Evolutionary conservation across 441 rosid genomes (phyloP).

Genomic region (Populus tomentosa): DNA sequence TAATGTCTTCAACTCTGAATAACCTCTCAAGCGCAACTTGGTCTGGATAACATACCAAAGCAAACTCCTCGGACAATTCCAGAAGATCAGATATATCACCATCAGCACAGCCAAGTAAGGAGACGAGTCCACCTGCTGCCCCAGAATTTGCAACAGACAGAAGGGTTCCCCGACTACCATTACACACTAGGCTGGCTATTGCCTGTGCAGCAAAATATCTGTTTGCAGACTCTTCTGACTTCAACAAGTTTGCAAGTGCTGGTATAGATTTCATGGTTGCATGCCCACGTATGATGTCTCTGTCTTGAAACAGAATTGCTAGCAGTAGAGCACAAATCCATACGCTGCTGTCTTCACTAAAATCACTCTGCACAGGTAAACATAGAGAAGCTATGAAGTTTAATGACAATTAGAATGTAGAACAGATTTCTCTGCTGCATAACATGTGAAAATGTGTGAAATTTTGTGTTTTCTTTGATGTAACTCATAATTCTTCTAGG

Average conservation of each 20-base stretch:
- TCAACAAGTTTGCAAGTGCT: slow-evolving; percentile 78
- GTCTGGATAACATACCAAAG: slow-evolving; percentile 82
- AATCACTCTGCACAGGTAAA: slow-evolving; percentile 63
- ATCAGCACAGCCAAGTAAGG: slow-evolving; percentile 97
- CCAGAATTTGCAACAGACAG: slow-evolving; percentile 99
- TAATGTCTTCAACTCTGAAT: slow-evolving; percentile 98
- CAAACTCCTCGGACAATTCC: slow-evolving; percentile 81
- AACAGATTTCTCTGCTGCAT: not conserved
- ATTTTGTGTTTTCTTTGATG: not conserved
- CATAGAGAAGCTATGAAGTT: slow-evolving; percentile 15
- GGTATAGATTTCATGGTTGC: slow-evolving; percentile 95
- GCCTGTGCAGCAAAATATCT: slow-evolving; percentile 99
- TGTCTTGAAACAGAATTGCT: slow-evolving; percentile 91
- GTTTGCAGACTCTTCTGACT: slow-evolving; percentile 88
- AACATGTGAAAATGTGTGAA: slow-evolving; percentile 3
- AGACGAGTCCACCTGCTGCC: slow-evolving; percentile 90
- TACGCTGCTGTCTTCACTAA: slow-evolving; percentile 78
- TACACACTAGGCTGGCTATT: slow-evolving; percentile 88
- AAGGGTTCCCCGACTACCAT: slow-evolving; percentile 98
- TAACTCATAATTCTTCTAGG: not conserved
- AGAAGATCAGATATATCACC: slow-evolving; percentile 82
- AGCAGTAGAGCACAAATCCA: slow-evolving; percentile 98
- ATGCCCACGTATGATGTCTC: slow-evolving; percentile 91
- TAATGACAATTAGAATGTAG: slow-evolving; percentile 11
- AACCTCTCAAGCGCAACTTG: slow-evolving; percentile 98